These are phyloP conservation scores for Yamadazyma nakazawae DNA, from an alignment of 805 yeast species.

Conservation along the genomic window DNA sequence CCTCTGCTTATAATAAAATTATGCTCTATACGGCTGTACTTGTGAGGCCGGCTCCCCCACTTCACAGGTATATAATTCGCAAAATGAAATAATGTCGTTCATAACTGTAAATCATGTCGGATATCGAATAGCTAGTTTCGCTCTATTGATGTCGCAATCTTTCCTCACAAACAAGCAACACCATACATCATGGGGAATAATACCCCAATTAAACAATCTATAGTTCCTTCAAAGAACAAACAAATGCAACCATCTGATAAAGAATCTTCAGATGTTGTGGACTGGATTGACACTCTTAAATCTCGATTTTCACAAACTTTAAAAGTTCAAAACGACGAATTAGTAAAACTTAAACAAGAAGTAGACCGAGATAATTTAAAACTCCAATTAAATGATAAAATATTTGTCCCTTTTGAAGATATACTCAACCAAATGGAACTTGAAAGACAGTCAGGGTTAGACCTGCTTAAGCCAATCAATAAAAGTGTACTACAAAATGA, in stretches of 20 bases:
- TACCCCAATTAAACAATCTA: not conserved
- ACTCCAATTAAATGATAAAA: conserved; percentile 18
- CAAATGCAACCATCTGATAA: not conserved
- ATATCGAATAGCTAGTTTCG: too few relatives aligned
- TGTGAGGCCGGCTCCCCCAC: too few relatives aligned
- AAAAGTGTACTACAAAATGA: not conserved
- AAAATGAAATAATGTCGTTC: too few relatives aligned
- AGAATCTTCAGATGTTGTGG: conserved; percentile 17
- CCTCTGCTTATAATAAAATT: too few relatives aligned
- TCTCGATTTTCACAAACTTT: conserved; percentile 18
- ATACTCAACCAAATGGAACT: not conserved
- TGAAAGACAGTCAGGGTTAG: too few relatives aligned
- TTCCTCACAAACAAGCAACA: not conserved
- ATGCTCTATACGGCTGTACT: too few relatives aligned
- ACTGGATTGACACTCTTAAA: conserved; percentile 31
- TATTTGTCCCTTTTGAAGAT: conserved; percentile 9
- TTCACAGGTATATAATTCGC: too few relatives aligned
- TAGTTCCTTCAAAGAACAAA: not conserved
- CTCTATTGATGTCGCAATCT: not conserved
- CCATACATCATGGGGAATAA: not conserved
- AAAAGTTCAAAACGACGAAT: conserved; percentile 17
- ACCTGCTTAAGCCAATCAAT: not conserved
- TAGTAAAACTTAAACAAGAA: conserved; percentile 13
- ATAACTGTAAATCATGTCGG: too few relatives aligned
- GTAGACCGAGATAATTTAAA: conserved; percentile 19